Evolutionary conservation across 164 flowering plant species (phyloP), one percentile per base, ranked within the genome.

Genomic region (Cinnamomum micranthum): DNA sequence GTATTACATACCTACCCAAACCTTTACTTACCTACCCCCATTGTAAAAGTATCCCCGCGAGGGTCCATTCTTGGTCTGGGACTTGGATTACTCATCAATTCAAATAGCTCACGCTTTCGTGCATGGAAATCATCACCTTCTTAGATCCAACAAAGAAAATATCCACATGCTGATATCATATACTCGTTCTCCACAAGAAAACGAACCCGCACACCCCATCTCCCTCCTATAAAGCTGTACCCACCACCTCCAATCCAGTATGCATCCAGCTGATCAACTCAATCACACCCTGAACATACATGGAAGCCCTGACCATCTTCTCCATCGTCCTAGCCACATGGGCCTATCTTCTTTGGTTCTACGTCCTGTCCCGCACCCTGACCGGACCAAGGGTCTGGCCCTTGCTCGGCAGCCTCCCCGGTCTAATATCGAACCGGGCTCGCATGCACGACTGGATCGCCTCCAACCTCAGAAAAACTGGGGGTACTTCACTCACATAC

Each of bases 371-470:
- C 9, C 69, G 88, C n/a, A 81, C 70, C 23, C 85, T 92, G 13
- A 79, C 83, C 22, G 98, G 98, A 4, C 97, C 97, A 0, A 84
- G 68, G 25, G 85, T 86, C 2, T 89, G 86, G 87, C 97, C 98
- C 0, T 0, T 95, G 0, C 72, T 95, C 10, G 98, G 98, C 7
- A 84, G 89, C 82, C 87, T 92, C 11, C 97, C 97, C 6, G 51
- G 59, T 73, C 80, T 90, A 2, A 75, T 82, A 76, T 31, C 74
- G 41, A 95, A 95, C 87, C 81, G 93, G 67, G n/a, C 75, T 3
- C 77, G 90, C 12, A 35, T 91, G 74, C 97, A 93, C 68, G 97
- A 95, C 35, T 95, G 97, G 97, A 86, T 93, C 1, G 88, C 93
- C 19, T 71, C 70, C 0, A 88, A 88, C 81, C 89, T 95, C 70